phyloP scores from a whole-genome alignment of 345 rosid genomes.

The Pistacia atlantica region DNA sequence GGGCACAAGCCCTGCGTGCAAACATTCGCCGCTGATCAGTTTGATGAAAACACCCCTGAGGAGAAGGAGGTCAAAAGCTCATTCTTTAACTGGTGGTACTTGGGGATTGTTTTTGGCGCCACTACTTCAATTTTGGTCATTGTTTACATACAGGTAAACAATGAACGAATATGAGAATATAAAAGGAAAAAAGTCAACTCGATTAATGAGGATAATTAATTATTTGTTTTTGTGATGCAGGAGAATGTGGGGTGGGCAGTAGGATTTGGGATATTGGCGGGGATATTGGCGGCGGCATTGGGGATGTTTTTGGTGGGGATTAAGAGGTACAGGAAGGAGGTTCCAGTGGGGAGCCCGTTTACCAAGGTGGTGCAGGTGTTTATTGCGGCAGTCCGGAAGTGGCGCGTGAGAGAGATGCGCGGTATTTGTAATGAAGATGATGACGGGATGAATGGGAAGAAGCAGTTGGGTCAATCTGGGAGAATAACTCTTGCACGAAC shows the following conservation, averaged over 20 bases:
- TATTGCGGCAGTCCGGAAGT: constrained; percentile 63
- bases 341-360: constrained; percentile 72
- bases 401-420: constrained; percentile 49
- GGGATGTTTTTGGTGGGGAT: constrained; percentile 55
- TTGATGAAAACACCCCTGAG: constrained; percentile 55
- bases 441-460: constrained; percentile 26
- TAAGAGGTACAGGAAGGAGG: constrained; percentile 52
- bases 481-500: constrained; percentile 44
- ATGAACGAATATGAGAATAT: background rate
- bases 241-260: constrained; percentile 79
- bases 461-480: constrained; percentile 17
- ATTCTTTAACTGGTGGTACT: constrained; percentile 92
- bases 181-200: no score
- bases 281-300: constrained; percentile 47
- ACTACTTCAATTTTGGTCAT: constrained; percentile 59
- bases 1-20: constrained; percentile 96
- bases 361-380: constrained; percentile 70
- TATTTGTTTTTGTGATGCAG: constrained; percentile 27
- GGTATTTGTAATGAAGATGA: constrained; percentile 24
- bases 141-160: constrained; percentile 67
- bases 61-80: constrained; percentile 85
- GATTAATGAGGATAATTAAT: no score
- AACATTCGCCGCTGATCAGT: constrained; percentile 96
- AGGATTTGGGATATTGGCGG: constrained; percentile 64
- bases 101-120: constrained; percentile 59